phyloP scores from a whole-genome alignment of 2,329 filamentous ascomycete species.

The Drechslerella coelobrocha region DNA sequence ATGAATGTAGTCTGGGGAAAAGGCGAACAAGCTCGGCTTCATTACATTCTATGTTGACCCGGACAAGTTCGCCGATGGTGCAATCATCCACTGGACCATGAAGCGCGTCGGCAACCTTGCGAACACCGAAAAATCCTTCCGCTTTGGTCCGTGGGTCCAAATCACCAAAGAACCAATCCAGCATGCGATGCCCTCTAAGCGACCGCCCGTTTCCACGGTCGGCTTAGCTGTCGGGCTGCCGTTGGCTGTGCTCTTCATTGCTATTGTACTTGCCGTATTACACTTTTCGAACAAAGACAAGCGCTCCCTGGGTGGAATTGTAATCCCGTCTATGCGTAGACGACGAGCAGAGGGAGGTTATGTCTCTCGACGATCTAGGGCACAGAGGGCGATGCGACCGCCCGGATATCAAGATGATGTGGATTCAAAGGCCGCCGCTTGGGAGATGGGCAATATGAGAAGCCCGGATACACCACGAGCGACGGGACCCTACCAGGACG shows the following conservation, averaged over 20 bases:
- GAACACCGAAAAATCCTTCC: slow-evolving; percentile 43
- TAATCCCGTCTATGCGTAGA: slow-evolving; percentile 45
- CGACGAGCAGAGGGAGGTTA: slow-evolving; percentile 29
- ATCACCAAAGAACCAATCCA: slow-evolving; percentile 26
- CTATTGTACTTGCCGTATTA: slow-evolving; percentile 22
- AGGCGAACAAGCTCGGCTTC: slow-evolving; percentile 32
- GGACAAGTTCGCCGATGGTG: slow-evolving; percentile 24
- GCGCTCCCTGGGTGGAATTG: slow-evolving; percentile 35
- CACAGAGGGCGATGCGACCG: slow-evolving; percentile 13
- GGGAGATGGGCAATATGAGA: slow-evolving; percentile 47
- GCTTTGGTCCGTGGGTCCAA: slow-evolving; percentile 27
- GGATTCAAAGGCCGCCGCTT: slow-evolving; percentile 42
- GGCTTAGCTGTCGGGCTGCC: slow-evolving; percentile 43
- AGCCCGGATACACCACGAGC: slow-evolving; percentile 32
- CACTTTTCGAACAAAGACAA: slow-evolving; percentile 37
- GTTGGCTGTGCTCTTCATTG: slow-evolving; percentile 29
- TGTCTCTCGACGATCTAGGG: slow-evolving; percentile 25
- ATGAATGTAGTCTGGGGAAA: slow-evolving; percentile 35
- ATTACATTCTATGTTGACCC: slow-evolving; percentile 49
- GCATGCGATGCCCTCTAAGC: slow-evolving; percentile 18
- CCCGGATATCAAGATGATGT: slow-evolving; percentile 40
- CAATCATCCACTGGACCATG: slow-evolving; percentile 45
- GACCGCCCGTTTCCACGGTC: slow-evolving; percentile 38
- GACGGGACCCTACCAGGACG: slow-evolving; percentile 40
- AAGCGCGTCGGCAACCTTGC: slow-evolving; percentile 27